phyloP scores from a whole-genome alignment of 225 moss, liverwort and hornwort species.

The Sphagnum contortum region DNA sequence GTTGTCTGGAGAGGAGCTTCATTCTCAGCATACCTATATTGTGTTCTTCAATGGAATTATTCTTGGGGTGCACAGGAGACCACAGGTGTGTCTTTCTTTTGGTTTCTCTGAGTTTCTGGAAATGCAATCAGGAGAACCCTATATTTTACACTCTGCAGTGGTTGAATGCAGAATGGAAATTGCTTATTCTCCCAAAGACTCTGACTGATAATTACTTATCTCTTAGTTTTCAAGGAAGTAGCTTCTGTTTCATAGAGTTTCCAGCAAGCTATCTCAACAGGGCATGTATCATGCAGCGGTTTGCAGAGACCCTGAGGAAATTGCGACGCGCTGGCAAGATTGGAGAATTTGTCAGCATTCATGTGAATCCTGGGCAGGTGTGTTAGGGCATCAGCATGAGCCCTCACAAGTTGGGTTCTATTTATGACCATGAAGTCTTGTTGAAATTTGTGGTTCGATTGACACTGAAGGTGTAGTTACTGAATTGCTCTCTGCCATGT shows the following conservation, averaged over 20 bases:
- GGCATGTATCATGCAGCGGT: conserved; percentile 43
- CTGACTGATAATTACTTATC: too few species aligned
- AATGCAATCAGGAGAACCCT: too few species aligned
- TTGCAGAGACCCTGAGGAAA: conserved; percentile 78
- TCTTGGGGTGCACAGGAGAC: conserved; percentile 89
- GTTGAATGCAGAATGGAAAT: not conserved
- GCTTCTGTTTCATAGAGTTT: too few species aligned
- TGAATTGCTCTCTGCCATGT: too few species aligned
- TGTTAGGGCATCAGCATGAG: conserved; percentile 2
- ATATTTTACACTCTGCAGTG: not conserved
- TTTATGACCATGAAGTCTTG: too few species aligned
- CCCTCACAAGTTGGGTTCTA: too few species aligned
- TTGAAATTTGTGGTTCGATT: too few species aligned
- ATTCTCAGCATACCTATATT: conserved; percentile 70
- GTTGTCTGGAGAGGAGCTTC: conserved; percentile 94
- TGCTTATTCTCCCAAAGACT: not conserved
- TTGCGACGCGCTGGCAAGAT: conserved; percentile 82
- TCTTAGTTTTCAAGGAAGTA: too few species aligned
- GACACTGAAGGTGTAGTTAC: too few species aligned
- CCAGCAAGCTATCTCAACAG: too few species aligned
- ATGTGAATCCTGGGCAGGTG: conserved; percentile 86
- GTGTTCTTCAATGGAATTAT: conserved; percentile 98
- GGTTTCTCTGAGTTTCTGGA: too few species aligned
- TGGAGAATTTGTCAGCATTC: conserved; percentile 93
- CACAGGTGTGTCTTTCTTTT: conserved; percentile 19